Conservation (phyloP, 805 yeast genomes). For the Ogataea corticis region DNA sequence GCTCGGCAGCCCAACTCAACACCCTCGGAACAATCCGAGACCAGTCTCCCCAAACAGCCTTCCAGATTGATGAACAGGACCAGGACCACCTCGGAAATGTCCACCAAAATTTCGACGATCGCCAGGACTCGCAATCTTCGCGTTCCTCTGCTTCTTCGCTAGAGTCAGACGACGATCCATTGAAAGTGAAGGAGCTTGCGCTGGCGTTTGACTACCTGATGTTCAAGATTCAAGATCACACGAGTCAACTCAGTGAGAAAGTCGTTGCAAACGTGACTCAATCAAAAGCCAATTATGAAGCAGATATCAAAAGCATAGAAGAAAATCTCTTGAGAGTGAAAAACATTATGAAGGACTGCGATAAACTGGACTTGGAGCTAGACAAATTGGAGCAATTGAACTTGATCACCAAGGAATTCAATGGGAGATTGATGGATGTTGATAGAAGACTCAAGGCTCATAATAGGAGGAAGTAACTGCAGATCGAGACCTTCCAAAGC, state of each 20-base stretch:
- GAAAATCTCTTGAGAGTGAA: constrained; percentile 21
- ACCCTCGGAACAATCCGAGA: constrained; percentile 5
- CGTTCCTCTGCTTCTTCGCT: too few relatives aligned
- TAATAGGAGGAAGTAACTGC: constrained; percentile 6
- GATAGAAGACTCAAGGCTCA: constrained; percentile 21
- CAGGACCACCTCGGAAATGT: too few relatives aligned
- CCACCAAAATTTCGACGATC: too few relatives aligned
- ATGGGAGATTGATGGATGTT: constrained; percentile 23
- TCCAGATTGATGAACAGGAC: too few relatives aligned
- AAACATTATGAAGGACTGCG: constrained; percentile 25
- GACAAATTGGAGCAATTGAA: constrained; percentile 36
- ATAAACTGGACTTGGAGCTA: constrained; percentile 30
- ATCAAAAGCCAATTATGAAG: constrained; percentile 25
- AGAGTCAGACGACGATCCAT: constrained; percentile 50
- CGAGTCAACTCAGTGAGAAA: constrained; percentile 39
- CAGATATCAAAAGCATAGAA: constrained; percentile 23
- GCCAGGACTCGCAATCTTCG: background rate
- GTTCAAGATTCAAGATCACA: constrained; percentile 59
- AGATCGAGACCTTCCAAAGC: too few relatives aligned
- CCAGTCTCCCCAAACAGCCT: background rate
- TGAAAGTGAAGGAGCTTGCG: constrained; percentile 59
- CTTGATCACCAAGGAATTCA: constrained; percentile 33
- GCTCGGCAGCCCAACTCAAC: background rate
- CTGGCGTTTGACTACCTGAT: constrained; percentile 64
- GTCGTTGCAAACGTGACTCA: constrained; percentile 29